Percentiles rank a stretch among this genome's conserved stretches.
phyloP scores from a whole-genome alignment of 805 yeast species.

The Wickerhamomyces silvicola region DNA sequence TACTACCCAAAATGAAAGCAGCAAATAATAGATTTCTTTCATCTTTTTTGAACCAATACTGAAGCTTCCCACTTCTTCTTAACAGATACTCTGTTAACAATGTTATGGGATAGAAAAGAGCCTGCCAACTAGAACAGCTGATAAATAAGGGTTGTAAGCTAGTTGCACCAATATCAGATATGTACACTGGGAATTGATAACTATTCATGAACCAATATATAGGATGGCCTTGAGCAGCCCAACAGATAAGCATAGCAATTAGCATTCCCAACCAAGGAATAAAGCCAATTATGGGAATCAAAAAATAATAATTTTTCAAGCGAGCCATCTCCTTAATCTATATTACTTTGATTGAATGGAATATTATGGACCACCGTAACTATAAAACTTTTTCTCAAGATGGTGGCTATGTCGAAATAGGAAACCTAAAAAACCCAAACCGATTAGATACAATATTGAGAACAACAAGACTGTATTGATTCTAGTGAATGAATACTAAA shows the following conservation, averaged over 20 bases:
- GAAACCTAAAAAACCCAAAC: too few species aligned
- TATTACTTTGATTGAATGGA: neutral
- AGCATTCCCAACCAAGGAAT: constrained; percentile 91
- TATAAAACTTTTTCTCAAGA: too few species aligned
- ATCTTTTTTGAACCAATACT: constrained; percentile 32
- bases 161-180: constrained; percentile 87
- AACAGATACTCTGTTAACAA: constrained; percentile 56
- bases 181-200: constrained; percentile 52
- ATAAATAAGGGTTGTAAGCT: constrained; percentile 80
- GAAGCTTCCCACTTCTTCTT: constrained; percentile 47
- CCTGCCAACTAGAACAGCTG: constrained; percentile 70
- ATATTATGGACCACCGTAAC: neutral
- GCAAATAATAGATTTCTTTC: constrained; percentile 36
- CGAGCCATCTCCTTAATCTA: neutral
- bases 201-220: constrained; percentile 48
- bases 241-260: constrained; percentile 65
- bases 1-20: constrained; percentile 36
- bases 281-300: constrained; percentile 60
- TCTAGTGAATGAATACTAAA: too few species aligned
- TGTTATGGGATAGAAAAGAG: constrained; percentile 61
- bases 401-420: too few species aligned
- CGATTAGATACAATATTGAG: too few species aligned
- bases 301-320: constrained; percentile 35
- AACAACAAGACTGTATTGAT: too few species aligned
- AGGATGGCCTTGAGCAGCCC: constrained; percentile 82